Percentiles rank a stretch among this genome's conserved stretches.
These are phyloP conservation scores for Pestalotiopsis sp. DNA, from an alignment of 2,329 filamentous ascomycete species.

Conservation along the genomic window DNA sequence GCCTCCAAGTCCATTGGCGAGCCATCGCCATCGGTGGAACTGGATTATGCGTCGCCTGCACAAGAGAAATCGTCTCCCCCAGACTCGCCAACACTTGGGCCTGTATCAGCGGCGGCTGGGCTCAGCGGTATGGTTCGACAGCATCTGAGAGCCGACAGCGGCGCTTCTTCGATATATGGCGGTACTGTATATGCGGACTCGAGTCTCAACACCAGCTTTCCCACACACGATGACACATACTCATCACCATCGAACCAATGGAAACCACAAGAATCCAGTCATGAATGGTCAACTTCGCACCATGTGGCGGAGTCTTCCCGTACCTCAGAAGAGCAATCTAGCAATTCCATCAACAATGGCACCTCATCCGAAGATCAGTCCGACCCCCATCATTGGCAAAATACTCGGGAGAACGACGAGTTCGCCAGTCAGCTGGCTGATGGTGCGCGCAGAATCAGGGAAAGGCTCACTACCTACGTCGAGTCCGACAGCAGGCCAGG, in stretches of 20 bases:
- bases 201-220: constrained; percentile 41
- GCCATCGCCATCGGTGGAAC: constrained; percentile 27
- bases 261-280: constrained; percentile 37
- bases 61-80: constrained; percentile 34
- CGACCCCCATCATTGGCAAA: neutral
- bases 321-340: neutral
- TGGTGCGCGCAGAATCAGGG: constrained; percentile 70
- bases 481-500: constrained; percentile 60
- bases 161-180: constrained; percentile 77
- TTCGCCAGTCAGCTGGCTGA: constrained; percentile 75
- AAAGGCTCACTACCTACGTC: constrained; percentile 71
- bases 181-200: constrained; percentile 39
- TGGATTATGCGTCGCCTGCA: constrained; percentile 19
- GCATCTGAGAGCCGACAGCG: constrained; percentile 82
- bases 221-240: constrained; percentile 35
- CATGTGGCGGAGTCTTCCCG: neutral
- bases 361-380: neutral
- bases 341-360: neutral
- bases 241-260: constrained; percentile 45
- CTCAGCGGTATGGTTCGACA: constrained; percentile 82
- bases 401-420: constrained; percentile 53
- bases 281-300: constrained; percentile 24
- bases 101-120: constrained; percentile 54
- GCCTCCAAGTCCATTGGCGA: constrained; percentile 32
- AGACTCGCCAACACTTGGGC: constrained; percentile 82